Conservation (phyloP, 2,329 filamentous ascomycete species). For the Claviceps fusiformis region DNA sequence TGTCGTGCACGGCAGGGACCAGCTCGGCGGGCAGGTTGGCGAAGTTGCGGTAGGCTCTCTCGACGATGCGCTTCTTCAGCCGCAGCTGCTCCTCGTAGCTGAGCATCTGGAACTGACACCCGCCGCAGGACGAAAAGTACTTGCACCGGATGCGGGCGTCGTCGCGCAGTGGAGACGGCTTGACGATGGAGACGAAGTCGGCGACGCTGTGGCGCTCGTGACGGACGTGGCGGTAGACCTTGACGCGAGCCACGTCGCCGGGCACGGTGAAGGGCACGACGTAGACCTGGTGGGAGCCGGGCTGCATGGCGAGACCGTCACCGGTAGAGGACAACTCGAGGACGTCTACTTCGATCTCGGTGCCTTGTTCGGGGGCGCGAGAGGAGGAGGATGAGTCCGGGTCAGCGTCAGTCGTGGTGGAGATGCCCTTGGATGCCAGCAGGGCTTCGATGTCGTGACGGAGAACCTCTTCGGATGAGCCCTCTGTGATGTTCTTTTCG, state of each 20-base stretch:
- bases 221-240: conserved; percentile 59
- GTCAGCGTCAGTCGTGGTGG: not conserved
- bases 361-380: conserved; percentile 48
- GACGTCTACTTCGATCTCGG: conserved; percentile 73
- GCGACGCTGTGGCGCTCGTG: conserved; percentile 58
- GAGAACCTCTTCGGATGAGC: conserved; percentile 54
- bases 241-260: conserved; percentile 67
- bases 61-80: conserved; percentile 74
- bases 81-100: conserved; percentile 73
- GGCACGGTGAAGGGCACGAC: conserved; percentile 81
- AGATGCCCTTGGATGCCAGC: conserved; percentile 26
- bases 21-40: conserved; percentile 64
- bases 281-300: conserved; percentile 54
- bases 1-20: conserved; percentile 66
- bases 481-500: conserved; percentile 46
- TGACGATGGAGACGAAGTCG: conserved; percentile 68
- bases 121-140: conserved; percentile 79
- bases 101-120: conserved; percentile 97
- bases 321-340: conserved; percentile 77
- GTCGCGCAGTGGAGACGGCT: conserved; percentile 62
- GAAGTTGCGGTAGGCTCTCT: conserved; percentile 87
- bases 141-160: conserved; percentile 64
- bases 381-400: not conserved
- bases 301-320: conserved; percentile 69
- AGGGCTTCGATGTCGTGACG: conserved; percentile 47